phyloP scores from a whole-genome alignment of 2,329 filamentous ascomycete species.

The Fonsecaea monophora region DNA sequence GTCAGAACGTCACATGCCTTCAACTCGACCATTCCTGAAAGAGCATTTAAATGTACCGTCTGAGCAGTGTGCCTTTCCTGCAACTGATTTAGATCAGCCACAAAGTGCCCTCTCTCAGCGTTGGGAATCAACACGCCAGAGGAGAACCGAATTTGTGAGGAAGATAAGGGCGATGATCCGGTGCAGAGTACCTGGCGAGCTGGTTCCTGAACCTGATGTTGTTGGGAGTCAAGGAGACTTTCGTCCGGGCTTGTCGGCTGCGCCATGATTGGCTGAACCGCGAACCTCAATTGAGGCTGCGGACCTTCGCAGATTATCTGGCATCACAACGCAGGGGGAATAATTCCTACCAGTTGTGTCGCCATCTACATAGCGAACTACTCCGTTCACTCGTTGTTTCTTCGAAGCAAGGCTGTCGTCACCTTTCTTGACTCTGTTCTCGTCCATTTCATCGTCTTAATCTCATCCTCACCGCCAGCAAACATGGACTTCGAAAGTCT shows the following conservation, averaged over 20 bases:
- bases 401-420: not conserved
- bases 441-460: not conserved
- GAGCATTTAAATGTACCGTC: not conserved
- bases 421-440: not conserved
- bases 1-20: not conserved
- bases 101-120: not conserved
- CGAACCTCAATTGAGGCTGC: not conserved
- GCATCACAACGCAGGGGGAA: not conserved
- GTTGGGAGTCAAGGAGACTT: not conserved
- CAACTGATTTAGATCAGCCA: not conserved
- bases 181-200: not conserved
- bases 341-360: not conserved
- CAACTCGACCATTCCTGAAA: not conserved
- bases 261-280: not conserved
- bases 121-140: not conserved
- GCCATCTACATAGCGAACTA: not conserved
- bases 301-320: not conserved
- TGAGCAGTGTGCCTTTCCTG: not conserved
- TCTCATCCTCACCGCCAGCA: conserved; percentile 3
- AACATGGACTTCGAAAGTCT: conserved; percentile 85
- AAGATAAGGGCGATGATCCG: not conserved
- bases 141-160: not conserved
- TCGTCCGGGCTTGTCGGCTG: not conserved
- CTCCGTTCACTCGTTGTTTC: not conserved
- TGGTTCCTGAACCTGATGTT: not conserved